Percentiles rank a stretch among this genome's conserved stretches.
Evolutionary conservation across 352 stramenopile species (phyloP).

Genomic region (Pythium pyrilobum): DNA sequence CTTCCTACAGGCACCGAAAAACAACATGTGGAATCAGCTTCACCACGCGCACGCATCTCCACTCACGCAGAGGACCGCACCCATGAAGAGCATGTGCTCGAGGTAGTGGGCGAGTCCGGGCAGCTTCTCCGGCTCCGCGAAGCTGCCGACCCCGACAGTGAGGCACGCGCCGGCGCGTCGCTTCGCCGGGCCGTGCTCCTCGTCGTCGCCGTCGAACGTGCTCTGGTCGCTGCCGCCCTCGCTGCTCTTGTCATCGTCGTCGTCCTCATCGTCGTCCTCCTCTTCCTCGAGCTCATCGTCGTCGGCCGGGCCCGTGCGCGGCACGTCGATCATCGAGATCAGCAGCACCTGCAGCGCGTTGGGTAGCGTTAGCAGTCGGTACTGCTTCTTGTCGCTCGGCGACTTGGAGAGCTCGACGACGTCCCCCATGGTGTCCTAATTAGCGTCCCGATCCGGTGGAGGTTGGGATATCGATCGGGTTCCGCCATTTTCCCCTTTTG

Average conservation of each 20-base stretch:
- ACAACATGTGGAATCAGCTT: background rate
- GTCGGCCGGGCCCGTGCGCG: background rate
- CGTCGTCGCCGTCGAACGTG: constrained; percentile 35
- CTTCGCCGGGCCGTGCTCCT: background rate
- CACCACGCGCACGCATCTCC: too few relatives aligned
- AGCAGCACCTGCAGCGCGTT: constrained; percentile 38
- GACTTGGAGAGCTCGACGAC: constrained; percentile 30
- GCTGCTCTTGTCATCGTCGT: constrained; percentile 14
- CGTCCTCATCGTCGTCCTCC: constrained; percentile 20
- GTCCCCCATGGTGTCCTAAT: constrained; percentile 19
- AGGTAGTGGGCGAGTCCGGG: constrained; percentile 89
- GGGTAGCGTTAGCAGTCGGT: constrained; percentile 38
- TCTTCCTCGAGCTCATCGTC: constrained; percentile 17
- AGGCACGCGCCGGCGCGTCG: constrained; percentile 24
- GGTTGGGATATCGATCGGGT: too few relatives aligned
- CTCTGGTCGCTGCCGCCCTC: constrained; percentile 23
- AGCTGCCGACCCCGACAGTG: constrained; percentile 28
- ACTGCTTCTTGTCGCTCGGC: constrained; percentile 46
- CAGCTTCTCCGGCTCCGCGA: constrained; percentile 26
- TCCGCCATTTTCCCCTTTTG: too few relatives aligned
- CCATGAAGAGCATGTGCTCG: constrained; percentile 97
- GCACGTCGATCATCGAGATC: constrained; percentile 18
- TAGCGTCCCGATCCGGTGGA: too few relatives aligned
- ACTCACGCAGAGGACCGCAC: constrained; percentile 62
- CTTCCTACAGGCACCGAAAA: constrained; percentile 12